Percentiles rank a stretch among this genome's conserved stretches.
Evolutionary conservation across 1,284 basidiomycete species (phyloP).

Genomic region (Afroboletus lepidellus): DNA sequence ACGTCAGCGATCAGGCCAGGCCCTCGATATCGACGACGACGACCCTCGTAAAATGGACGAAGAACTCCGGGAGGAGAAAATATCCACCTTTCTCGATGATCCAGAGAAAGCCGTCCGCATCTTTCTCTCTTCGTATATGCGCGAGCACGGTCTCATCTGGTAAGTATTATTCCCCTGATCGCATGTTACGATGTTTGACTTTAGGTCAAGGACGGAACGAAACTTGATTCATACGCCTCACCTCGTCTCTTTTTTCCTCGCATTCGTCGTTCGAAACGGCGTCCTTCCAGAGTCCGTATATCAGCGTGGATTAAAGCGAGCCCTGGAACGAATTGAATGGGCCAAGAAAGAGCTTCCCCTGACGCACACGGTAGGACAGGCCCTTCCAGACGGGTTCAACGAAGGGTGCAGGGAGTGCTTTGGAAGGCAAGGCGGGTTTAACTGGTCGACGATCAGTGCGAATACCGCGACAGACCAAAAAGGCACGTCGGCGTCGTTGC

Average conservation of each 20-base stretch:
- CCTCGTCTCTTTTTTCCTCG: constrained; percentile 59
- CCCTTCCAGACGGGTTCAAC: constrained; percentile 56
- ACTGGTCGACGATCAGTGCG: constrained; percentile 22
- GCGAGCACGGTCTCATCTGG: constrained; percentile 63
- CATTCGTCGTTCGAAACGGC: constrained; percentile 58
- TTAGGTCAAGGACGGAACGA: constrained; percentile 39
- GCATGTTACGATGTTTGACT: neutral
- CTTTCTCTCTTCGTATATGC: constrained; percentile 66
- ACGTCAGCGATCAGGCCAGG: constrained; percentile 17
- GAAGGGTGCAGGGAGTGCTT: constrained; percentile 46
- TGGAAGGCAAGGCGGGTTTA: constrained; percentile 41
- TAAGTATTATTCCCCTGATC: constrained; percentile 28
- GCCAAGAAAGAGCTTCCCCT: constrained; percentile 59
- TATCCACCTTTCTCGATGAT: constrained; percentile 54
- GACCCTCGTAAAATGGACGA: constrained; percentile 37
- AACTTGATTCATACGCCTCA: constrained; percentile 50
- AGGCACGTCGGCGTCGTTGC: constrained; percentile 1
- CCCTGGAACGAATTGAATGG: constrained; percentile 45
- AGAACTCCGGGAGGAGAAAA: constrained; percentile 43
- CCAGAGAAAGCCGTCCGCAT: constrained; percentile 52
- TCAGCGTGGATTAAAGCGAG: constrained; percentile 47
- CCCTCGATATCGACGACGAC: constrained; percentile 20
- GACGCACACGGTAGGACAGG: constrained; percentile 50
- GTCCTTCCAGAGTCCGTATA: constrained; percentile 43
- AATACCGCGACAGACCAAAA: constrained; percentile 5